Conservation (phyloP, 768 basidiomycete species). For the Dacryopinax spathularia region DNA sequence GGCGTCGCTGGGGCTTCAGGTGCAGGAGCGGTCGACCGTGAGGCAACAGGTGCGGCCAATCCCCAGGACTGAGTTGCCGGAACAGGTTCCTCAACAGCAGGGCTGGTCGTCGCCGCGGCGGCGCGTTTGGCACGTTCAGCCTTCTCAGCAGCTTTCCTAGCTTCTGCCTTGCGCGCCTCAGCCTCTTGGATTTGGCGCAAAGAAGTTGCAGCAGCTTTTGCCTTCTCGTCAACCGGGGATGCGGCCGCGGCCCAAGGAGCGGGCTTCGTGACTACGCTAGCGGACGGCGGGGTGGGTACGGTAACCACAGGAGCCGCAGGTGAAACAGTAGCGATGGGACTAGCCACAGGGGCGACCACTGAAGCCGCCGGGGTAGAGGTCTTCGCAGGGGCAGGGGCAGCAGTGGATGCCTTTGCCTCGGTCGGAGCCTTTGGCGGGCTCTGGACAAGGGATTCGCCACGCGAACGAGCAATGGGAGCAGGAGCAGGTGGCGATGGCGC, state of each 20-base stretch:
- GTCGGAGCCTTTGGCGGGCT: constrained; percentile 15
- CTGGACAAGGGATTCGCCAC: constrained; percentile 10
- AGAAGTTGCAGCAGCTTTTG: constrained; percentile 39
- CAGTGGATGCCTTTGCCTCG: constrained; percentile 13
- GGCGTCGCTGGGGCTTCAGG: constrained; percentile 32
- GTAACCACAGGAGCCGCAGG: constrained; percentile 6
- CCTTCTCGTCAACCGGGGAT: constrained; percentile 43
- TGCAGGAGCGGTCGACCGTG: constrained; percentile 27
- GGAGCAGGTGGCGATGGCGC: constrained; percentile 16
- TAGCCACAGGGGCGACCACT: constrained; percentile 12
- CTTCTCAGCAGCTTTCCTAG: constrained; percentile 57
- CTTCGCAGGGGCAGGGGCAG: constrained; percentile 44
- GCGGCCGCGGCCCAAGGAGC: constrained; percentile 22
- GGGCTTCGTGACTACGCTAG: constrained; percentile 12
- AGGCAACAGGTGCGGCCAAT: constrained; percentile 54
- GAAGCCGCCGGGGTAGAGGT: constrained; percentile 35
- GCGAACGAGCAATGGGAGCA: constrained; percentile 12
- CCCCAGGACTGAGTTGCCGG: constrained; percentile 66
- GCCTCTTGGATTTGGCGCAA: constrained; percentile 92
- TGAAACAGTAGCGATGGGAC: constrained; percentile 6
- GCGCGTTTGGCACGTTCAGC: constrained; percentile 45
- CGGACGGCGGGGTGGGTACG: constrained; percentile 4
- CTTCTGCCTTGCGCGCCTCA: constrained; percentile 66
- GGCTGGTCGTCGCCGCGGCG: constrained; percentile 20
- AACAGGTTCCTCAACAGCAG: constrained; percentile 16